phyloP scores from a whole-genome alignment of 2,329 filamentous ascomycete genomes.

The Beauveria varroae region DNA sequence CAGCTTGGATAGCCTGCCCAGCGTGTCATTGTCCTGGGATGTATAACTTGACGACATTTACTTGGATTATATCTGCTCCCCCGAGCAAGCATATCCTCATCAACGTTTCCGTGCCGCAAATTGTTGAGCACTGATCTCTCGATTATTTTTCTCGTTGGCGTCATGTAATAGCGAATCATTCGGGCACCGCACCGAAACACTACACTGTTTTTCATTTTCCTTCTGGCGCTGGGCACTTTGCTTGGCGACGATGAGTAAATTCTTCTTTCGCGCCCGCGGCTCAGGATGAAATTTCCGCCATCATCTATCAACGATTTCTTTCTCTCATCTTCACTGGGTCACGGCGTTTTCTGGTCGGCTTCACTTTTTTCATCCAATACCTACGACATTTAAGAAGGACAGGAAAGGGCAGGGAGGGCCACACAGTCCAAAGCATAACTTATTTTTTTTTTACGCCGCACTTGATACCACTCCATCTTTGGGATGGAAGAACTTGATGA shows the following conservation, averaged over 20 bases:
- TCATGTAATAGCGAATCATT: background rate
- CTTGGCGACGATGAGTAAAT: background rate
- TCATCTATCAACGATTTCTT: background rate
- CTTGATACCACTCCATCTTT: background rate
- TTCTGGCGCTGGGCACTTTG: background rate
- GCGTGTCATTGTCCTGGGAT: background rate
- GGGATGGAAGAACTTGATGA: background rate
- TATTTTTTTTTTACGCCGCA: background rate
- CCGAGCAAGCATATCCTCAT: background rate
- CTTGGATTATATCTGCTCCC: background rate
- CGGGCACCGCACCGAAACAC: background rate
- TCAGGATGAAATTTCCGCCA: background rate
- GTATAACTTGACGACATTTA: background rate
- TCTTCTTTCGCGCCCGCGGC: background rate
- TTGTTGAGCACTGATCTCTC: background rate
- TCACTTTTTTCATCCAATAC: background rate
- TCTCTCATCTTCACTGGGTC: background rate
- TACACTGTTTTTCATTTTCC: background rate
- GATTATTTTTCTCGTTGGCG: background rate
- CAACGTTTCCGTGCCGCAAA: background rate
- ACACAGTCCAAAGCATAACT: background rate
- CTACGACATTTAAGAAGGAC: background rate
- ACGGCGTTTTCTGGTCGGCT: constrained; percentile 1
- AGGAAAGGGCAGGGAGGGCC: background rate
- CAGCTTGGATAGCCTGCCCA: background rate